Conservation (phyloP, 371 early-diverging fungal species). For the Coemansia sp. region DNA sequence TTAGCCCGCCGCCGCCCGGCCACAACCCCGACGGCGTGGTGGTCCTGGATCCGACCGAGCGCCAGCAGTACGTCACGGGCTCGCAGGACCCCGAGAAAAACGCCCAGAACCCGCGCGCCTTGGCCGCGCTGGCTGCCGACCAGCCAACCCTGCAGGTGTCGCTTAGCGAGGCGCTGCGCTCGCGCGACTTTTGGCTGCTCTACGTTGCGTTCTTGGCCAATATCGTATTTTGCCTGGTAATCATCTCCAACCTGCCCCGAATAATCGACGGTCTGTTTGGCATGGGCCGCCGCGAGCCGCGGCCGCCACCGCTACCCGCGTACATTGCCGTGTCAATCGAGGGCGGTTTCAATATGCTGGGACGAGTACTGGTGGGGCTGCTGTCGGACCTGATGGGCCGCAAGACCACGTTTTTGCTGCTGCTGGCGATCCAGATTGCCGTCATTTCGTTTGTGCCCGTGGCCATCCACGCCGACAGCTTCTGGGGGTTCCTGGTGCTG, state of each 20-base stretch:
- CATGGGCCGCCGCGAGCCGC: slow-evolving; percentile 19
- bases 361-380: slow-evolving; percentile 58
- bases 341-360: slow-evolving; percentile 63
- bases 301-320: slow-evolving; percentile 52
- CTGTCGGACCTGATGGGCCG: slow-evolving; percentile 61
- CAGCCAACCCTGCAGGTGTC: slow-evolving; percentile 51
- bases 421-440: slow-evolving; percentile 54
- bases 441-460: slow-evolving; percentile 55
- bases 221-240: slow-evolving; percentile 59
- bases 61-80: not conserved
- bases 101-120: slow-evolving; percentile 4
- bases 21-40: slow-evolving; percentile 58
- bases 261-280: slow-evolving; percentile 60
- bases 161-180: slow-evolving; percentile 54
- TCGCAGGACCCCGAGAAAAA: not conserved
- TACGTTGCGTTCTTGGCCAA: slow-evolving; percentile 61
- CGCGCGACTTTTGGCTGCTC: slow-evolving; percentile 58
- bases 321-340: slow-evolving; percentile 61
- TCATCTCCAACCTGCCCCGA: slow-evolving; percentile 62
- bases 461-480: slow-evolving; percentile 53
- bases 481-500: slow-evolving; percentile 56
- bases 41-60: slow-evolving; percentile 12
- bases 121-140: slow-evolving; percentile 31
- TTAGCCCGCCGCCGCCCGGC: slow-evolving; percentile 67
- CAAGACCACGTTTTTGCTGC: slow-evolving; percentile 59